These are phyloP conservation scores for Plasmodium fragile DNA, from an alignment of 169 alveolate species.

Conservation along the genomic window DNA sequence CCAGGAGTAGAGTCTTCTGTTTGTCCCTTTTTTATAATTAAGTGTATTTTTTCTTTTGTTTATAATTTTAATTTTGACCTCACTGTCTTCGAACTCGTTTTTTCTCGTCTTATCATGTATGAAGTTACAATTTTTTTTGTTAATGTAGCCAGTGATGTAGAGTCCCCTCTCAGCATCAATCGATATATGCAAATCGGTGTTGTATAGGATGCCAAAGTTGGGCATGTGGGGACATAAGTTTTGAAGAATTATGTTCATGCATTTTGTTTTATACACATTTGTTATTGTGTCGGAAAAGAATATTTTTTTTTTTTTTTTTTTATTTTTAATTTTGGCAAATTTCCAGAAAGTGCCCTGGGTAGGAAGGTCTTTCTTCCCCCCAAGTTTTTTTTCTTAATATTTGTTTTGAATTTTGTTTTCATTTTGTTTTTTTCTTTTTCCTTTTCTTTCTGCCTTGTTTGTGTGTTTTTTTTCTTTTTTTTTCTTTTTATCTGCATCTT, in stretches of 20 bases:
- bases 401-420: slow-evolving; percentile 32
- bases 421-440: background rate
- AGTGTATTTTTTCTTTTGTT: slow-evolving; percentile 69
- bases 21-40: slow-evolving; percentile 62
- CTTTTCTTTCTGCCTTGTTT: background rate
- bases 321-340: slow-evolving; percentile 59
- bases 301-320: slow-evolving; percentile 38
- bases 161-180: slow-evolving; percentile 88
- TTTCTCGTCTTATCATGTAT: slow-evolving; percentile 40
- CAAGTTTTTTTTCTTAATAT: background rate
- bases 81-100: slow-evolving; percentile 68
- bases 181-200: slow-evolving; percentile 84
- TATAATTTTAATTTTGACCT: slow-evolving; percentile 65
- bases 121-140: slow-evolving; percentile 71
- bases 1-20: slow-evolving; percentile 41
- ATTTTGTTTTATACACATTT: slow-evolving; percentile 49
- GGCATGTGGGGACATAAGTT: slow-evolving; percentile 88
- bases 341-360: slow-evolving; percentile 51
- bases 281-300: slow-evolving; percentile 72
- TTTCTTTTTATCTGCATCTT: slow-evolving; percentile 2
- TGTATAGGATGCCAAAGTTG: slow-evolving; percentile 82
- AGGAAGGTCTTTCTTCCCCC: slow-evolving; percentile 17
- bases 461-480: slow-evolving; percentile 13
- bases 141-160: slow-evolving; percentile 81
- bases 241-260: slow-evolving; percentile 81